A percentile compares a stretch with the other conserved stretches of the same genome.
These are phyloP conservation scores for Ceratobasidium sp. DNA, from an alignment of 1,284 basidiomycete genomes.

Conservation along the genomic window DNA sequence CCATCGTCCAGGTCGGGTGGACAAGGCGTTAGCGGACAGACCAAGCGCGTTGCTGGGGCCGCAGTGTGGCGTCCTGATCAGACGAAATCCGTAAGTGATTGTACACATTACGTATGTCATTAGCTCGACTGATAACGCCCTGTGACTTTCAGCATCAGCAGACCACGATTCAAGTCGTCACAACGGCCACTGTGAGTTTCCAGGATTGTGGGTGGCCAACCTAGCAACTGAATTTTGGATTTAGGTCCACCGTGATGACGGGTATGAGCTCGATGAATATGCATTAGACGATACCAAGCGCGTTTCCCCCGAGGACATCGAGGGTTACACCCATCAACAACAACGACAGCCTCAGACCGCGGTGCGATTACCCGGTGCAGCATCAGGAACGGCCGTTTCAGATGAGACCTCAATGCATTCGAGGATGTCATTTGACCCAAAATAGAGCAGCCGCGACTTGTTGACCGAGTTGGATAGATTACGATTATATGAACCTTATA, in stretches of 20 bases:
- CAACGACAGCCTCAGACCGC: background rate
- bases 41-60: background rate
- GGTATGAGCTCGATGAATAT: conserved; percentile 12
- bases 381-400: background rate
- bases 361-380: conserved; percentile 1
- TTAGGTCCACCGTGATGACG: conserved; percentile 19
- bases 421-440: conserved; percentile 4
- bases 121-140: background rate
- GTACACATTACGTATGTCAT: background rate
- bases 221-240: background rate
- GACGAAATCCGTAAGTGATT: background rate
- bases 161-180: conserved; percentile 1
- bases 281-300: background rate
- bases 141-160: background rate
- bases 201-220: background rate
- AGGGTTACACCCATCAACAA: background rate
- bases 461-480: too few species aligned
- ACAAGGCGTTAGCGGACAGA: too few species aligned
- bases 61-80: conserved; percentile 16
- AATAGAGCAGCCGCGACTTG: too few species aligned
- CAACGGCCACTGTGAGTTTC: conserved; percentile 17
- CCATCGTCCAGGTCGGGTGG: conserved; percentile 1
- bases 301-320: background rate
- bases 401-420: conserved; percentile 14
- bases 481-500: too few species aligned